Evolutionary conservation across 2,329 filamentous ascomycete genomes (phyloP).

Genomic region (Atkinsonella hypoxylon): DNA sequence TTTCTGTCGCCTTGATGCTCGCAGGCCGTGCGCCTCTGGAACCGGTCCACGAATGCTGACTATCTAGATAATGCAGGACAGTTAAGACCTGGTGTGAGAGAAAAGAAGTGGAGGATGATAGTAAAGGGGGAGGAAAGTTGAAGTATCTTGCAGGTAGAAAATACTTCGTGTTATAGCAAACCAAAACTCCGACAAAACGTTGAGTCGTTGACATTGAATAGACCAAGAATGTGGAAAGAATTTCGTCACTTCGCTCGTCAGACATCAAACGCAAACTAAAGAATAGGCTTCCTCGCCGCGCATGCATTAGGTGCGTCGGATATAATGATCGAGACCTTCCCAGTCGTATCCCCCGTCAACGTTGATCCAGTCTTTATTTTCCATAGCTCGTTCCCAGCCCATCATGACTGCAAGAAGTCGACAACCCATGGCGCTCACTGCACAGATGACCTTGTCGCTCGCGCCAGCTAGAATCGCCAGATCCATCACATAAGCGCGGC

Average conservation of each 20-base stretch:
- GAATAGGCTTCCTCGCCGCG: neutral
- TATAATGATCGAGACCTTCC: slow-evolving; percentile 33
- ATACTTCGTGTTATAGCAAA: too few species aligned
- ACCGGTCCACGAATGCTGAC: neutral
- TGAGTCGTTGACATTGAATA: too few species aligned
- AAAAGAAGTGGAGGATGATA: neutral
- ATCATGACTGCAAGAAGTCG: slow-evolving; percentile 72
- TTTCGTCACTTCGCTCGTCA: neutral
- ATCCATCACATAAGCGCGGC: slow-evolving; percentile 72
- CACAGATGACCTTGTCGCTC: slow-evolving; percentile 63
- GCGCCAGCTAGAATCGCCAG: slow-evolving; percentile 58
- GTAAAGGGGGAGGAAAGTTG: neutral
- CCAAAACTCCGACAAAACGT: neutral
- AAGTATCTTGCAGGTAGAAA: neutral
- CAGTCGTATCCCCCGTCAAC: slow-evolving; percentile 62
- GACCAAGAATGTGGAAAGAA: neutral
- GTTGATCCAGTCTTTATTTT: slow-evolving; percentile 56
- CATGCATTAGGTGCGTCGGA: neutral
- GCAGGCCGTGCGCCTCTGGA: neutral
- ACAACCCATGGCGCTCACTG: slow-evolving; percentile 61
- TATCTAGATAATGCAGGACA: neutral
- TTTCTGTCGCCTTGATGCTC: neutral
- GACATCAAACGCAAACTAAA: neutral
- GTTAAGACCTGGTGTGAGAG: neutral
- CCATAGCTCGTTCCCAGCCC: slow-evolving; percentile 63